A percentile compares a stretch with the other conserved stretches of the same genome.
These are phyloP conservation scores for Gossypium ekmanianum DNA, from an alignment of 345 rosid species.

Conservation along the genomic window DNA sequence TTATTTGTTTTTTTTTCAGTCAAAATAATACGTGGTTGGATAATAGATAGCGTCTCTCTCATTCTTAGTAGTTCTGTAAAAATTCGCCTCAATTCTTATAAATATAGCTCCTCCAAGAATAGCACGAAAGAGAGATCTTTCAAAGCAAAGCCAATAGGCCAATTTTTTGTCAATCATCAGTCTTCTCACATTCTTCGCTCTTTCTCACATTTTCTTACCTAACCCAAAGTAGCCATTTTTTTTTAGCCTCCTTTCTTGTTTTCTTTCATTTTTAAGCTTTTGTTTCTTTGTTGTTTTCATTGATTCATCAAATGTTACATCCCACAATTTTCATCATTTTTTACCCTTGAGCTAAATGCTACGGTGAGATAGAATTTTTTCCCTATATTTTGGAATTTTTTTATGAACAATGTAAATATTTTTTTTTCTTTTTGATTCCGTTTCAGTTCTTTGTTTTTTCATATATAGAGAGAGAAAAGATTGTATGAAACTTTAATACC, in stretches of 20 bases:
- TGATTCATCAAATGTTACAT: not conserved
- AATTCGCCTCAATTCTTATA: not conserved
- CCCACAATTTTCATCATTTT: not conserved
- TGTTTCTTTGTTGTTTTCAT: not conserved
- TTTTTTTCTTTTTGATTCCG: too few species aligned
- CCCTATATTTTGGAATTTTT: not conserved
- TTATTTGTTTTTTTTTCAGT: too few species aligned
- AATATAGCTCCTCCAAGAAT: not conserved
- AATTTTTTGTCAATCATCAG: not conserved
- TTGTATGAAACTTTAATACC: too few species aligned
- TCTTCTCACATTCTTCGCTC: not conserved
- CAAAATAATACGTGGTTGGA: too few species aligned
- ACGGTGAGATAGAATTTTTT: not conserved
- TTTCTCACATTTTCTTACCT: not conserved
- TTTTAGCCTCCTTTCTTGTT: slow-evolving; percentile 14
- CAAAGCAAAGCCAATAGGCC: too few species aligned
- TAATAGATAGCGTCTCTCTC: too few species aligned
- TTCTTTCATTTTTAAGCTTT: not conserved
- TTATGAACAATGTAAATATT: too few species aligned
- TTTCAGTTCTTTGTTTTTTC: too few species aligned
- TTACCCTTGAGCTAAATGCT: not conserved
- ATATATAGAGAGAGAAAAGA: too few species aligned
- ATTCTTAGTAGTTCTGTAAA: too few species aligned
- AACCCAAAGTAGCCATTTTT: not conserved
- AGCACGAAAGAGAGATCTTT: not conserved